Base-by-base conservation (phyloP, 2,329 filamentous ascomycete genomes). In the Fusarium continuum region DNA sequence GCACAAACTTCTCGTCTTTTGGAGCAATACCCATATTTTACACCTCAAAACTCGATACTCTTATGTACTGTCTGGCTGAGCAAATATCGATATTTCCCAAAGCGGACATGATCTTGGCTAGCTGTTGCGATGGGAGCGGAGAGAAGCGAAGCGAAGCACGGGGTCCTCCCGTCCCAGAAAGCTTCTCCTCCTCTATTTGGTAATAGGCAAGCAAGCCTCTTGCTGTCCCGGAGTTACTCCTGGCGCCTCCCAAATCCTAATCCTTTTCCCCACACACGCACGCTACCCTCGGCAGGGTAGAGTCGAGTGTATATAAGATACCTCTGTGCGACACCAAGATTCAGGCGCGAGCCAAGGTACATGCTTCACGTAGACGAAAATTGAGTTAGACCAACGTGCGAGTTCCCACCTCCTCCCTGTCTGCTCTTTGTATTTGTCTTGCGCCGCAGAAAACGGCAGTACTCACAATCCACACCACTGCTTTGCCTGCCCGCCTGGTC, bases 391-490 rank as follows among this genome's bases (percentile, higher is more conserved):
- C 13, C 41, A 55, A 28, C 20, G 50, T 45, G 34, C 20, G 14
- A 36, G 20, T 29, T 25, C 43, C 22, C 22, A 39, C 40, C 26
- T 39, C 26, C 7, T 32, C 14, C 26, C 34, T 36, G 34, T 19
- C 10, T 20, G 17, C 19, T 16, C 19, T 38, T 38, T 38, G 35
- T 20, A 38, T 38, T 38, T 38, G 35, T 32, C 28, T 39, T 43
- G n/a, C 34, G 62, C 47, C 54, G 26, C 56, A 62, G 47, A 53
- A 61, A 56, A 46, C 56, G 47, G 28, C 31, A 54, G 56, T 65
- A 58, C 41, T 23, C 28, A n/a, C 29, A 28, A 34, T 34, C 20
- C 26, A 40, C 40, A 36, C 35, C 47, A 55, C 28, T 29, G 31
- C 40, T 38, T 61, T 34, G 40, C 36, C 36, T 39, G 25, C 10